These are phyloP conservation scores for Plantago major DNA, from an alignment of 257 asterid species.

Conservation along the genomic window DNA sequence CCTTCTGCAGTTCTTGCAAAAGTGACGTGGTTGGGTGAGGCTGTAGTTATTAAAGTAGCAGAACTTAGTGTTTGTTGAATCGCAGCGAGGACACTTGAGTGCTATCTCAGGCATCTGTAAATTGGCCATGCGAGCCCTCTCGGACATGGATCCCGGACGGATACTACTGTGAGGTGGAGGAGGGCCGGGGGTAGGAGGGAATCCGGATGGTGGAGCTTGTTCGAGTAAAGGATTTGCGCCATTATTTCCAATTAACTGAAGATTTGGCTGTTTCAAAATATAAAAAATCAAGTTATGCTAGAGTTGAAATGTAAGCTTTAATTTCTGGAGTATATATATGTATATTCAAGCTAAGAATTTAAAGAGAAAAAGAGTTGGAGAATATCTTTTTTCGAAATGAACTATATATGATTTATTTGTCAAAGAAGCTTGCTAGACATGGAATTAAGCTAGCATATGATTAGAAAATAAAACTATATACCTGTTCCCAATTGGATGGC, in stretches of 20 bases:
- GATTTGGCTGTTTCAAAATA: constrained; percentile 45
- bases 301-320: constrained; percentile 21
- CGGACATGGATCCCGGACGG: constrained; percentile 81
- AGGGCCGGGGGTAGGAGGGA: constrained; percentile 39
- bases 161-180: constrained; percentile 48
- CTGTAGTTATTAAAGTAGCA: constrained; percentile 95
- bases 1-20: constrained; percentile 83
- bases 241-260: constrained; percentile 44
- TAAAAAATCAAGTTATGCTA: constrained; percentile 2
- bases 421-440: constrained; percentile 42
- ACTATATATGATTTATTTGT: constrained; percentile 31
- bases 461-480: constrained; percentile 18
- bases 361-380: constrained; percentile 16
- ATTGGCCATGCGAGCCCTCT: constrained; percentile 84
- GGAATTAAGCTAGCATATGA: not conserved
- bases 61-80: constrained; percentile 77
- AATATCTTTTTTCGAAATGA: constrained; percentile 47
- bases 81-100: constrained; percentile 86
- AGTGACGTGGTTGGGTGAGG: constrained; percentile 87
- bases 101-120: constrained; percentile 77
- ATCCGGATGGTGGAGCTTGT: constrained; percentile 26
- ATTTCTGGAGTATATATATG: constrained; percentile 35
- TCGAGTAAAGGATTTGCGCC: constrained; percentile 39
- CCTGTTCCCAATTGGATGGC: constrained; percentile 58
- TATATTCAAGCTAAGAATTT: constrained; percentile 36